Evolutionary conservation across 1,284 basidiomycete genomes (phyloP), one percentile per base, ranked within the genome.

Genomic region (Caloboletus firmus): DNA sequence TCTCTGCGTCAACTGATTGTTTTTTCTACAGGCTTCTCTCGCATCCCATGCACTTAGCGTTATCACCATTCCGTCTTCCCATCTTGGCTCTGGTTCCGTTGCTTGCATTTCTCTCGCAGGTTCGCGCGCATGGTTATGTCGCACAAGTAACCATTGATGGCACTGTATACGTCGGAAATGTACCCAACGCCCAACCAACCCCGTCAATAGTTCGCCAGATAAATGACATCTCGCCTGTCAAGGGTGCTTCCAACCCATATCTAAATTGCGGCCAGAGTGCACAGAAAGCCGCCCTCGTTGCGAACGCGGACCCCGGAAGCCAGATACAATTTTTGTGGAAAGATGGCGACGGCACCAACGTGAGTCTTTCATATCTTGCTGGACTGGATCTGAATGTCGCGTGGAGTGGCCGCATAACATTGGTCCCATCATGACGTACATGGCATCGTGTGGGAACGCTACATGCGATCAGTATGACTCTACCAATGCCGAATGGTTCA

Each of bases 361-460:
- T 85, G 57, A 54, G 81, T 74, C 10, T 37, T 43, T 56, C 46
- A 51, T 52, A 15, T 31, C 15, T 34, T 15, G 2, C n/a, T 17
- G 1, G 52, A n/a, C n/a, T 43, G 52, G 32, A 34, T 52, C 18
- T 40, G 13, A 53, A 42, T 34, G 39, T 18, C 7, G 44, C 22
- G 36, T 50, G 34, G 31, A 88, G 84, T 89, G 86, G 87, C 82
- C 83, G 2, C 88, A 91, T 62, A 76, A 87, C 54, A 83, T 74
- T 12, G 88, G 88, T 5, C 87, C 88, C 2, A 70, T 90, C 64
- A 74, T 89, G 70, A 85, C 83, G 36, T 91, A 91, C 66, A 78
- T 91, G 78, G 79, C 86, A 0, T 75, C 78, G 13, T 89, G 87
- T 60, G 81, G 80, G 2, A 65, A 71, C 24, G 73, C 74, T 0